Base-by-base conservation (phyloP, 208 protist species). In the Angomonas deanei region DNA sequence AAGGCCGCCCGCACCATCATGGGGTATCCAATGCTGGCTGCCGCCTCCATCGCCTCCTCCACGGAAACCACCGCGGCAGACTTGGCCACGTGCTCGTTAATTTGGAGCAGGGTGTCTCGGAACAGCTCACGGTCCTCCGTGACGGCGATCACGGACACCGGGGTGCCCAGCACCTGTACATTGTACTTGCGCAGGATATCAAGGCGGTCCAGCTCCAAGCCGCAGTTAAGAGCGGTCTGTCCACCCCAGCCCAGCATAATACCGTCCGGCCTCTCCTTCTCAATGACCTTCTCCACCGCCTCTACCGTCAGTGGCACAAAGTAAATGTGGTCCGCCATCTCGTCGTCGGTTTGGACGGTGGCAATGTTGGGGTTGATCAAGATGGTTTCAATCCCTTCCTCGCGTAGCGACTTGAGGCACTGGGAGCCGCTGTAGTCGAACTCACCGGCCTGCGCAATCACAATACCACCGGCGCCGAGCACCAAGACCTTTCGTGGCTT, bases 321-420 rank as follows among this genome's bases (percentile, higher is more conserved):
- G 75, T 99, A 99, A 47, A 99, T 94, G 36, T 85, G 78, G 71
- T 99, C 97, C 8, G 97, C 97, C 67, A 99, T 92, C 70, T 97
- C 97, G 62, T 96, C 83, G 52, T 92, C 87, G 15, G 98, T 99
- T 81, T 99, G 98, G 36, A 99, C 96, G 6, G 98, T 99, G 21
- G 98, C 98, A 71, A 99, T 99, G 75, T 99, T 99, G n/a, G 98
- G 97, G 81, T 99, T 99, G 78, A 99, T 97, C 23, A 99, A 78
- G 28, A 99, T 86, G 52, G 97, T 98, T 63, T 97, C 66, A 24
- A 99, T 90, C 59, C 91, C 88, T 80, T 99, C 96, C 83, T 99
- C 97, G 72, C 98, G 98, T 8, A 99, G 80, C 1, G 97, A 97
- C 73, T 99, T 99, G 67, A 99, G 98, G 64, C 95, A 97, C 68